Evolutionary conservation across 345 rosid genomes (phyloP).

Genomic region (Citrus cavaleriei): DNA sequence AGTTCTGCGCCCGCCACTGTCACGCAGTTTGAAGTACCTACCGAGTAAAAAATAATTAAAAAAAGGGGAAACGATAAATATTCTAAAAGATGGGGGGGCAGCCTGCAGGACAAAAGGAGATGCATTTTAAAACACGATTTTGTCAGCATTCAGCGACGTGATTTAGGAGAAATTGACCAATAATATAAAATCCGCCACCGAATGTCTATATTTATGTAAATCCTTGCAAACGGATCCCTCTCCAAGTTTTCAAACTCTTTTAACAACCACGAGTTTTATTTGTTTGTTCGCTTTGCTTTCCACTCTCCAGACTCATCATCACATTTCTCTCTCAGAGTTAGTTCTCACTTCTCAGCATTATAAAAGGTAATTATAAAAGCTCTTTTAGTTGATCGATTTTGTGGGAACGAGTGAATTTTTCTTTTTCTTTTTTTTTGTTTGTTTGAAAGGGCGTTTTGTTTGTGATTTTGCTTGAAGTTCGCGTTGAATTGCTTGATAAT

Average conservation of each 20-base stretch:
- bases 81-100: not conserved
- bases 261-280: conserved; percentile 33
- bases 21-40: too few relatives aligned
- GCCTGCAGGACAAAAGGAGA: not conserved
- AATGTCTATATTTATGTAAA: not conserved
- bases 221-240: conserved; percentile 27
- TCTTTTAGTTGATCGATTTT: not conserved
- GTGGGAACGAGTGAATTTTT: not conserved
- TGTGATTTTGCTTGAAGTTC: not conserved
- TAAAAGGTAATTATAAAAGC: not conserved
- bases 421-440: not conserved
- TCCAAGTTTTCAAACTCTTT: conserved; percentile 9
- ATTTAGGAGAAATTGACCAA: not conserved
- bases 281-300: not conserved
- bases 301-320: conserved; percentile 32
- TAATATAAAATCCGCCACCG: not conserved
- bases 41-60: not conserved
- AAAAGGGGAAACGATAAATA: not conserved
- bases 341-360: not conserved
- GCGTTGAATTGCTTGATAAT: not conserved
- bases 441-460: not conserved
- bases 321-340: not conserved
- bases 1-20: too few relatives aligned
- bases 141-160: conserved; percentile 7
- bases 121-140: not conserved